Percentiles rank a stretch among this genome's conserved stretches.
Conservation (phyloP, 2,329 filamentous ascomycete genomes). For the Zelopaecilomyces penicillatus region DNA sequence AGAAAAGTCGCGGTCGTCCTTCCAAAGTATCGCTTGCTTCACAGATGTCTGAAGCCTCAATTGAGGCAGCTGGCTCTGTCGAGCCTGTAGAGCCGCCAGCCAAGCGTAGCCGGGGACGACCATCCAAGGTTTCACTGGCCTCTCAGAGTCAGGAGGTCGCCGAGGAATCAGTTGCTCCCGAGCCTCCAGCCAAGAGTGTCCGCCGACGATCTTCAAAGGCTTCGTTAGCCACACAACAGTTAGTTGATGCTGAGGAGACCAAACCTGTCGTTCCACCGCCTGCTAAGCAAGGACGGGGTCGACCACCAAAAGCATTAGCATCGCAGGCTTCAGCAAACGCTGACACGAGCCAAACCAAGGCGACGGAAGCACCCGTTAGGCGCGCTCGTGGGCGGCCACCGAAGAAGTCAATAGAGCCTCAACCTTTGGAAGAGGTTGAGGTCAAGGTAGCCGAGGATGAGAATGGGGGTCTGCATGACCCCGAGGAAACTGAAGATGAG, state of each 20-base stretch:
- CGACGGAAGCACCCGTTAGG: slow-evolving; percentile 17
- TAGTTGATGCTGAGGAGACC: slow-evolving; percentile 3
- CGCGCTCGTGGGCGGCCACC: slow-evolving; percentile 22
- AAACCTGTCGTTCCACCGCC: background rate
- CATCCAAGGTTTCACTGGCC: slow-evolving; percentile 21
- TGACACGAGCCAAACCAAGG: slow-evolving; percentile 12
- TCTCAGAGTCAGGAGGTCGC: no score
- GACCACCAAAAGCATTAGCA: slow-evolving; percentile 17
- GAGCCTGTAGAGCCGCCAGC: background rate
- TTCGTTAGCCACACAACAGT: slow-evolving; percentile 16
- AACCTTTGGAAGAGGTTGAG: slow-evolving; percentile 1
- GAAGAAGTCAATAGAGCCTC: slow-evolving; percentile 19
- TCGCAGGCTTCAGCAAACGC: background rate
- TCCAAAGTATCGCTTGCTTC: slow-evolving; percentile 22
- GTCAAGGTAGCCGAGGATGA: slow-evolving; percentile 2
- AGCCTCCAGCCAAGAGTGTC: slow-evolving; percentile 18
- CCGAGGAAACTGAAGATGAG: slow-evolving; percentile 3
- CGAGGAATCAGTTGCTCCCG: no score
- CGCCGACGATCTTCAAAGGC: slow-evolving; percentile 24
- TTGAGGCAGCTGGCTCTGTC: slow-evolving; percentile 1
- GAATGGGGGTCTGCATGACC: no score
- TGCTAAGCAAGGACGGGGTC: slow-evolving; percentile 3
- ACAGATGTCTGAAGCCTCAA: slow-evolving; percentile 6
- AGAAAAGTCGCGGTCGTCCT: slow-evolving; percentile 22
- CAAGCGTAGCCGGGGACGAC: slow-evolving; percentile 4